Conservation (phyloP, 257 asterid species). For the Eucommia ulmoides region DNA sequence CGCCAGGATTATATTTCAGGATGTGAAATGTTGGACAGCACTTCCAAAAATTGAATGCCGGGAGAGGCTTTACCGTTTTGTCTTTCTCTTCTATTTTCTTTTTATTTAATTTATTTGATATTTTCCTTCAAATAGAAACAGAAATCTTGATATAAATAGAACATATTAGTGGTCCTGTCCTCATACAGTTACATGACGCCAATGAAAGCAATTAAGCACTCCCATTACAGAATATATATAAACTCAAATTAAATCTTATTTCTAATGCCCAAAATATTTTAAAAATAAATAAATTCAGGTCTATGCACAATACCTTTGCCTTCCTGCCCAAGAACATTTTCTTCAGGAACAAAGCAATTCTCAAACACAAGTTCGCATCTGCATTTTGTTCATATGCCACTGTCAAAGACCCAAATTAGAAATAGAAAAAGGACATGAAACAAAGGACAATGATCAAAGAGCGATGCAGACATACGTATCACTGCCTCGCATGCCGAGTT, state of each 20-base stretch:
- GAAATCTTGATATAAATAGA: neutral
- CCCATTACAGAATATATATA: too few species aligned
- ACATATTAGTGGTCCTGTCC: neutral
- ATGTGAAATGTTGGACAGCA: too few species aligned
- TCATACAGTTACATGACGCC: neutral
- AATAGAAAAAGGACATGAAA: slow-evolving; percentile 2
- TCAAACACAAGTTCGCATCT: slow-evolving; percentile 99
- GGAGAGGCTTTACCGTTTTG: too few species aligned
- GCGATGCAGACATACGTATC: slow-evolving; percentile 65
- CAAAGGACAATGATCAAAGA: slow-evolving; percentile 5
- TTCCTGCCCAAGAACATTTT: slow-evolving; percentile 84
- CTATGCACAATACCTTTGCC: slow-evolving; percentile 67
- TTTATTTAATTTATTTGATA: too few species aligned
- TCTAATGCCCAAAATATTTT: neutral
- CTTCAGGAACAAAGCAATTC: slow-evolving; percentile 83
- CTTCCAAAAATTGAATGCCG: too few species aligned
- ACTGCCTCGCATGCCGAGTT: slow-evolving; percentile 99
- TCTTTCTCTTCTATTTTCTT: neutral
- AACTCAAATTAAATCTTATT: too few species aligned
- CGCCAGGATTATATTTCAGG: too few species aligned
- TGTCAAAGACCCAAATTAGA: slow-evolving; percentile 11
- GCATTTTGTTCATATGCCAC: slow-evolving; percentile 17
- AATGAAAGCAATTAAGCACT: neutral
- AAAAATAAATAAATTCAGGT: neutral
- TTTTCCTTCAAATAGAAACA: neutral